phyloP scores from a whole-genome alignment of 2,329 filamentous ascomycete genomes.

The Domatiomyces catenatus region DNA sequence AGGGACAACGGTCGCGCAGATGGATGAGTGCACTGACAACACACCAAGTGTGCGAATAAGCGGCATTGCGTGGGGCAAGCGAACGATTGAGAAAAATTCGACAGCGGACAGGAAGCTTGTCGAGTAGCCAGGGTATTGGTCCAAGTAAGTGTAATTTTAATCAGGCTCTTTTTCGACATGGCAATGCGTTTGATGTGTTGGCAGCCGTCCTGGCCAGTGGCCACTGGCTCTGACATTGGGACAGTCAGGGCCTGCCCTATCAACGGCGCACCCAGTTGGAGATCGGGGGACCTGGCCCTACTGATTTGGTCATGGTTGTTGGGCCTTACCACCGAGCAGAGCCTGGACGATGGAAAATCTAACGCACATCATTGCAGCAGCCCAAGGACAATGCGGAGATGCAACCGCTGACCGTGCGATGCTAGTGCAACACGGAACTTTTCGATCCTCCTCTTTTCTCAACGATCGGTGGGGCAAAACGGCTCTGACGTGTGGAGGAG shows the following conservation, averaged over 20 bases:
- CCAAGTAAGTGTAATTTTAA: constrained; percentile 6
- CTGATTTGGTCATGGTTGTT: constrained; percentile 2
- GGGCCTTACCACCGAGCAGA: constrained; percentile 2
- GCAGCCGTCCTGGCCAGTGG: constrained; percentile 16
- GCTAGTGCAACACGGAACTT: neutral
- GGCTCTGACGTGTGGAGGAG: neutral
- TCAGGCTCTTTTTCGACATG: constrained; percentile 10
- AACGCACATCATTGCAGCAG: neutral
- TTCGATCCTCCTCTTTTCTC: neutral
- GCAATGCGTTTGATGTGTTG: constrained; percentile 18
- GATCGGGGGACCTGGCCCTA: constrained; percentile 5
- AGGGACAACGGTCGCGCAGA: neutral
- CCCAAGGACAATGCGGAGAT: neutral
- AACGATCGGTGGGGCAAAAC: neutral
- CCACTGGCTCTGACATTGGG: constrained; percentile 11
- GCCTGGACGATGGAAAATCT: neutral
- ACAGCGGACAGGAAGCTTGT: constrained; percentile 16
- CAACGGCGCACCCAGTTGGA: constrained; percentile 4
- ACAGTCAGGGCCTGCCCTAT: constrained; percentile 3
- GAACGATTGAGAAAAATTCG: constrained; percentile 8
- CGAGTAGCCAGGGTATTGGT: constrained; percentile 12
- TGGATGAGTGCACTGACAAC: constrained; percentile 13
- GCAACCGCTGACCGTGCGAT: neutral
- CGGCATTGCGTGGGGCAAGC: constrained; percentile 15
- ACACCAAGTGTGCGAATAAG: constrained; percentile 14